Conservation (phyloP, 331 rosid species). For the Acacia concinna region DNA sequence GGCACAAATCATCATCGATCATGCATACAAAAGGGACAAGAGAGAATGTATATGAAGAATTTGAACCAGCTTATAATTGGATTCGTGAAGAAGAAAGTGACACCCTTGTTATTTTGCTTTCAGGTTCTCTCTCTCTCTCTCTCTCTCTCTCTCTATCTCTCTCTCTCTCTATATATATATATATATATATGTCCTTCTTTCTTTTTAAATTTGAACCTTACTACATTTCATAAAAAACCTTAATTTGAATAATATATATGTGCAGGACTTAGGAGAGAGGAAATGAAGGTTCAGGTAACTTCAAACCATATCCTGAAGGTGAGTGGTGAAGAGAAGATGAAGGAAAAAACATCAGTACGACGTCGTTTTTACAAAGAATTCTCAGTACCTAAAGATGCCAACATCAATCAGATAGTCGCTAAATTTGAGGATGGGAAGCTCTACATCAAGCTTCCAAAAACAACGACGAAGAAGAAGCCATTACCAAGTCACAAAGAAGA, state of each 20-base stretch:
- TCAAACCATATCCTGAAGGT: conserved; percentile 35
- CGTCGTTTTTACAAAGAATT: conserved; percentile 48
- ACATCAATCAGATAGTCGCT: conserved; percentile 38
- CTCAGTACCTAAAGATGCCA: conserved; percentile 27
- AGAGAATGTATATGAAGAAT: conserved; percentile 28
- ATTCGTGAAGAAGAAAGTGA: conserved; percentile 31
- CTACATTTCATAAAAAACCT: no score
- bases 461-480: not conserved
- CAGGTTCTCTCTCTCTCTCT: no score
- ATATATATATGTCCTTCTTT: no score
- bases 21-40: not conserved
- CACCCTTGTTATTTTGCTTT: conserved; percentile 46
- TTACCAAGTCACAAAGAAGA: not conserved
- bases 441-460: conserved; percentile 47
- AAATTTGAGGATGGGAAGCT: conserved; percentile 57
- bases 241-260: no score
- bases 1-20: not conserved
- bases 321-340: conserved; percentile 44
- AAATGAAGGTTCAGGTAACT: conserved; percentile 50
- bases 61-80: conserved; percentile 53
- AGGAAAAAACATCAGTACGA: conserved; percentile 24
- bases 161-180: no score
- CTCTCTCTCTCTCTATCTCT: no score
- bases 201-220: no score
- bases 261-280: conserved; percentile 59